A percentile compares a stretch with the other conserved stretches of the same genome.
Evolutionary conservation across 495 filamentous ascomycete species (phyloP).

Genomic region (Aspergillus saccharolyticus): DNA sequence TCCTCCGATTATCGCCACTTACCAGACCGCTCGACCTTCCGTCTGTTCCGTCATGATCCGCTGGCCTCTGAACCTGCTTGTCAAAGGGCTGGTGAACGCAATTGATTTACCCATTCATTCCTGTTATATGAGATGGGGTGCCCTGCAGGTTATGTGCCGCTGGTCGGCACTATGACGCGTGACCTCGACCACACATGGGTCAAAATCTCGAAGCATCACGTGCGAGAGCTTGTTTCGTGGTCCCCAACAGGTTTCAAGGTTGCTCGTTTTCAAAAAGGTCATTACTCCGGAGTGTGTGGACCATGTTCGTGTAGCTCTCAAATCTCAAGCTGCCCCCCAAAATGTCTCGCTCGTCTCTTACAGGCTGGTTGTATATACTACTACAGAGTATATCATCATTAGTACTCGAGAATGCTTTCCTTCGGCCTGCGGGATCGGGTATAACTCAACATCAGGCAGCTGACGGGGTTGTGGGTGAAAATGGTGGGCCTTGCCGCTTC

Average conservation of each 20-base stretch:
- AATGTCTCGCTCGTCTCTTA: neutral
- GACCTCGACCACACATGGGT: slow-evolving; percentile 1
- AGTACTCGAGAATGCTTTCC: no score
- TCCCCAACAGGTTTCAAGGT: neutral
- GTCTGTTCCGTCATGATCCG: neutral
- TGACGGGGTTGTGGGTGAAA: slow-evolving; percentile 5
- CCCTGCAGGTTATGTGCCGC: slow-evolving; percentile 9
- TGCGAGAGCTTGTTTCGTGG: slow-evolving; percentile 5
- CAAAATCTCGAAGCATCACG: slow-evolving; percentile 8
- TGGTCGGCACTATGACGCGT: slow-evolving; percentile 8
- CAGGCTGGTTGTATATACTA: no score
- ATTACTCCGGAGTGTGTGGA: no score
- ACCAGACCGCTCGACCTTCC: neutral
- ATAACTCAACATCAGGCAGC: slow-evolving; percentile 12
- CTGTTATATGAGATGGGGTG: no score
- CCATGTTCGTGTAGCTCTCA: neutral
- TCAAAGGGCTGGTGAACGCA: no score
- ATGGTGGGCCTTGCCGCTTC: neutral
- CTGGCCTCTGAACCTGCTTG: no score
- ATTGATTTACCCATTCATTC: no score
- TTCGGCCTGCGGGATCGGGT: slow-evolving; percentile 9
- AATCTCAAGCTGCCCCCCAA: neutral
- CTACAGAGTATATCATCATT: no score
- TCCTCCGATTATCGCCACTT: slow-evolving; percentile 4
- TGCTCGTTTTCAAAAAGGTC: no score